Evolutionary conservation across 73 alveolate genomes (phyloP).

Genomic region (Paramecium bursaria): DNA sequence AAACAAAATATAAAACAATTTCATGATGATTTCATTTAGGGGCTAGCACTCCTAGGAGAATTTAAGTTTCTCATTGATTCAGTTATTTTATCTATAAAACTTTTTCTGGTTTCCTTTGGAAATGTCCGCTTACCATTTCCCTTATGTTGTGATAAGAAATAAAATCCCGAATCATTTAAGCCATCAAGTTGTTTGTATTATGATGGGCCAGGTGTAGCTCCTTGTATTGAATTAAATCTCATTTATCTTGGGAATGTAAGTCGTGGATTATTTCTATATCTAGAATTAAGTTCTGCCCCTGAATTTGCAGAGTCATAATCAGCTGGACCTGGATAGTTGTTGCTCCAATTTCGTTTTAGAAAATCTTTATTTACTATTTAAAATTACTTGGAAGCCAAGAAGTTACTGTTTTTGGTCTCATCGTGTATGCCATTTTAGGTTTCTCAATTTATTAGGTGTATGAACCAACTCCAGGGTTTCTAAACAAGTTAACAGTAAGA

Average conservation of each 20-base stretch:
- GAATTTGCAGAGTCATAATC: constrained; percentile 2
- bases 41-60: no score
- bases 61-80: no score
- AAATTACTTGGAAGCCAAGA: constrained; percentile 36
- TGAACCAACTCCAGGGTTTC: constrained; percentile 55
- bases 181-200: constrained; percentile 10
- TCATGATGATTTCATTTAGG: no score
- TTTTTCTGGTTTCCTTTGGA: constrained; percentile 23
- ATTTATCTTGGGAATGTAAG: background rate
- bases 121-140: constrained; percentile 38
- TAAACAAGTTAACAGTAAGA: background rate
- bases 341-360: constrained; percentile 9
- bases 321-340: constrained; percentile 37
- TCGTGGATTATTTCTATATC: constrained; percentile 15
- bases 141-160: constrained; percentile 21
- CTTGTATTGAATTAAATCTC: constrained; percentile 4
- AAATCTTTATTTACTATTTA: background rate
- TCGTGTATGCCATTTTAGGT: background rate
- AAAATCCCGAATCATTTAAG: constrained; percentile 12
- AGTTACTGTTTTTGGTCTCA: constrained; percentile 52
- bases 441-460: background rate
- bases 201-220: constrained; percentile 29
- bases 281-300: constrained; percentile 17
- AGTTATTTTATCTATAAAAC: constrained; percentile 36
- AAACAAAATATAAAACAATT: no score